Evolutionary conservation across 495 filamentous ascomycete genomes (phyloP), one percentile per base, ranked within the genome.

Genomic region (Penicillium odoratum): DNA sequence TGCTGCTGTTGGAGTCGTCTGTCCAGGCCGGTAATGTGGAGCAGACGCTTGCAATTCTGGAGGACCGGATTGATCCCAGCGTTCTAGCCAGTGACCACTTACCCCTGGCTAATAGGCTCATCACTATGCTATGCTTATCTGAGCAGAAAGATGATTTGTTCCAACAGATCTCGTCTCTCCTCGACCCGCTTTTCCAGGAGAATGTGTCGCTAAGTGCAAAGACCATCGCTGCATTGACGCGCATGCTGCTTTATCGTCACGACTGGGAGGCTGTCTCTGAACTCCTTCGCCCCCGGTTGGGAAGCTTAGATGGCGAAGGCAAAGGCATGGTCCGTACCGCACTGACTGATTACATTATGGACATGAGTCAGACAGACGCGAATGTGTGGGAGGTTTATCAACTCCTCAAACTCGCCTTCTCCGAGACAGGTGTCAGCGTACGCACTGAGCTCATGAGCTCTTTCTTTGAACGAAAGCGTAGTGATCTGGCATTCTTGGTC

Each of bases 351-450:
- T 91, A 87, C 73, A 85, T 84, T 62, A 64, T 88, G 18, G 83
- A 93, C 56, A 74, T 63, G 26, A 68, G 68, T 5, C 86, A 84
- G 54, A 85, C 78, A 5, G 80, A 84, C 4, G 34, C 52, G 5
- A 80, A 78, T 18, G 78, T 82, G 4, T 98, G 93, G 94, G 88
- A 92, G 55, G 83, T 84, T 10, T 98, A 98, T 73, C 80, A 83
- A 30, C 80, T 97, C 13, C 67, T 94, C 28, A 84, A 85, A 30
- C 76, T 88, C 30, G 83, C 89, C 60, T 97, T 97, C 77, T 83
- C 88, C 9, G 93, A 97, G 67, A 84, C 83, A 0, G 72, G 79
- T 1, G 75, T 82, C 1, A 71, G 72, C 13, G 75, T 81, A 43
- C 87, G 93, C 21, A 85, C 85, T 4, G 71, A 80, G 16, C 77